Conservation (phyloP, 257 asterid genomes). For the Petunia axillaris region DNA sequence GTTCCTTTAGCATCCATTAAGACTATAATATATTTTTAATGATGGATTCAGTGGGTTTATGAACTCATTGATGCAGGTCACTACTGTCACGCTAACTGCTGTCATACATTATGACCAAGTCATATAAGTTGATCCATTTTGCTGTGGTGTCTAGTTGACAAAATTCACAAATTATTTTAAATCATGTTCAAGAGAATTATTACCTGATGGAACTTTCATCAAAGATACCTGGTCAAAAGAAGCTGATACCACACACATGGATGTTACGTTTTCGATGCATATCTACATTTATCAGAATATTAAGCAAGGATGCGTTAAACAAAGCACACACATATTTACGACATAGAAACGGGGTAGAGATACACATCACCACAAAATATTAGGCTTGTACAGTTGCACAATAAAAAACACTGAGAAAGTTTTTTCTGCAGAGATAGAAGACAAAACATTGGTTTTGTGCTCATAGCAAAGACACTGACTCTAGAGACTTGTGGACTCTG, state of each 20-base stretch:
- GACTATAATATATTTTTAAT: neutral
- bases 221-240: neutral
- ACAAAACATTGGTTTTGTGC: neutral
- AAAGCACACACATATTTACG: neutral
- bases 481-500: neutral
- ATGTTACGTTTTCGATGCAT: neutral
- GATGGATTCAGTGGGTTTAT: neutral
- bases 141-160: too few relatives aligned
- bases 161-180: neutral
- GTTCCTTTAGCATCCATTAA: slow-evolving; percentile 2
- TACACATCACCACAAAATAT: too few relatives aligned
- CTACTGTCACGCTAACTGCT: neutral
- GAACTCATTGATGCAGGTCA: neutral
- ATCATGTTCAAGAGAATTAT: neutral
- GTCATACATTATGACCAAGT: neutral
- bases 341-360: too few relatives aligned
- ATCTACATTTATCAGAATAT: neutral
- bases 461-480: neutral
- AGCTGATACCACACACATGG: neutral
- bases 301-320: slow-evolving; percentile 13
- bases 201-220: neutral
- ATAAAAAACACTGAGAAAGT: neutral
- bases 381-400: neutral
- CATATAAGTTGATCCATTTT: neutral
- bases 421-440: neutral